Percentiles rank a stretch among this genome's conserved stretches.
These are phyloP conservation scores for Fusarium pseudocircinatum DNA, from an alignment of 2,329 filamentous ascomycete species.

Conservation along the genomic window DNA sequence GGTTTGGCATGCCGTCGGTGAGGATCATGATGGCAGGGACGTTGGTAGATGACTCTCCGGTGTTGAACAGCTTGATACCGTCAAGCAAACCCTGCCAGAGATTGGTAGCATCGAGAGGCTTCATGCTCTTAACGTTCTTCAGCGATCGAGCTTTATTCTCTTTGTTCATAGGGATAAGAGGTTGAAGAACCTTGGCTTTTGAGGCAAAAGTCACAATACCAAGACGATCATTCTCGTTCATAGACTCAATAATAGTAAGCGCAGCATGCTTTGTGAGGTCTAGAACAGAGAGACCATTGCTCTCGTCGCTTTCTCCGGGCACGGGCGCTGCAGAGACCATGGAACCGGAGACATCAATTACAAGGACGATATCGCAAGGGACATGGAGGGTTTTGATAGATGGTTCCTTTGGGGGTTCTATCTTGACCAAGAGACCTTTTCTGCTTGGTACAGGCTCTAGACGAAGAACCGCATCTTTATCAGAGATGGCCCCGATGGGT, in stretches of 20 bases:
- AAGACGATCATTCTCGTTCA: constrained; percentile 63
- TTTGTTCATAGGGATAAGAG: constrained; percentile 58
- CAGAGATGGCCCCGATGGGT: neutral
- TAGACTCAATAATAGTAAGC: constrained; percentile 65
- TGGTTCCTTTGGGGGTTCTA: constrained; percentile 56
- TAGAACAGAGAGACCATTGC: constrained; percentile 62
- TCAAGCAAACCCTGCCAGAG: constrained; percentile 66
- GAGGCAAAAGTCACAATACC: constrained; percentile 66
- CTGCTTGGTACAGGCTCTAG: constrained; percentile 52
- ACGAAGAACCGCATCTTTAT: constrained; percentile 36
- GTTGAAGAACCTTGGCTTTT: constrained; percentile 55
- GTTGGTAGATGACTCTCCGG: constrained; percentile 43
- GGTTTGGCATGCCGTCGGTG: constrained; percentile 65
- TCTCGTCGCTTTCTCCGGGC: constrained; percentile 57
- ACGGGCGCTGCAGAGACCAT: constrained; percentile 61
- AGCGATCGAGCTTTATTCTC: constrained; percentile 55
- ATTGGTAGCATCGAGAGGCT: constrained; percentile 57
- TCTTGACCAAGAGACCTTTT: constrained; percentile 57
- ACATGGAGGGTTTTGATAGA: constrained; percentile 49
- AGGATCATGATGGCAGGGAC: constrained; percentile 63
- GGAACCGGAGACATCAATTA: constrained; percentile 69
- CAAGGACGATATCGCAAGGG: constrained; percentile 68
- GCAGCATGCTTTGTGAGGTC: constrained; percentile 70
- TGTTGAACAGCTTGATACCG: constrained; percentile 60
- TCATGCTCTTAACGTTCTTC: constrained; percentile 56